Conservation (phyloP, 1,139 yeast species). For the Tardiomyces digboiensis region DNA sequence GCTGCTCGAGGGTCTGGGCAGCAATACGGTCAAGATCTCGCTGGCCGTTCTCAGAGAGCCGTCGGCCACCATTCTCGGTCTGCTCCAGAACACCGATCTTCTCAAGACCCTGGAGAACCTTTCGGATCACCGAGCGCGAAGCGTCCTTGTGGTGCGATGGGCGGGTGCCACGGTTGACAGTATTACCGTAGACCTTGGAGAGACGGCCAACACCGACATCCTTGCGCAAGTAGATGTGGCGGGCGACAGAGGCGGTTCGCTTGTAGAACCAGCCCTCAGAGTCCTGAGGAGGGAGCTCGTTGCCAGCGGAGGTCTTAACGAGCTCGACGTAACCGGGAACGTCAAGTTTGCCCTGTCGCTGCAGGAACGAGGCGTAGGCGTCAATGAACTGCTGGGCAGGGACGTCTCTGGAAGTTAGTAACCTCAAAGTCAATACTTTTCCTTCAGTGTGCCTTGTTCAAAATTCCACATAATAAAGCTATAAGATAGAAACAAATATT, state of each 20-base stretch:
- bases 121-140: constrained; percentile 99
- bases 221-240: constrained; percentile 99
- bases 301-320: constrained; percentile 98
- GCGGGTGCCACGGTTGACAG: constrained; percentile 98
- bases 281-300: constrained; percentile 99
- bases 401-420: constrained; percentile 54
- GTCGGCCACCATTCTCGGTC: constrained; percentile 99
- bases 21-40: constrained; percentile 99
- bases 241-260: constrained; percentile 99
- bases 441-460: no score
- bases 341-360: constrained; percentile 99
- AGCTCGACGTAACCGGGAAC: constrained; percentile 99
- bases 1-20: constrained; percentile 94
- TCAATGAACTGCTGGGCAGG: constrained; percentile 99
- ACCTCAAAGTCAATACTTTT: no score
- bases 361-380: constrained; percentile 99
- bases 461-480: no score
- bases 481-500: no score
- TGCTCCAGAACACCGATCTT: constrained; percentile 96
- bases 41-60: constrained; percentile 99
- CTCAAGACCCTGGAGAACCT: constrained; percentile 95
- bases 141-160: constrained; percentile 99
- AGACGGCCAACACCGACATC: constrained; percentile 99
- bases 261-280: constrained; percentile 99
- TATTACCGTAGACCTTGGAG: constrained; percentile 99